Evolutionary conservation across 139 green algal genomes (phyloP), one percentile per base, ranked within the genome.

Genomic region (Yamagishiella unicocca): DNA sequence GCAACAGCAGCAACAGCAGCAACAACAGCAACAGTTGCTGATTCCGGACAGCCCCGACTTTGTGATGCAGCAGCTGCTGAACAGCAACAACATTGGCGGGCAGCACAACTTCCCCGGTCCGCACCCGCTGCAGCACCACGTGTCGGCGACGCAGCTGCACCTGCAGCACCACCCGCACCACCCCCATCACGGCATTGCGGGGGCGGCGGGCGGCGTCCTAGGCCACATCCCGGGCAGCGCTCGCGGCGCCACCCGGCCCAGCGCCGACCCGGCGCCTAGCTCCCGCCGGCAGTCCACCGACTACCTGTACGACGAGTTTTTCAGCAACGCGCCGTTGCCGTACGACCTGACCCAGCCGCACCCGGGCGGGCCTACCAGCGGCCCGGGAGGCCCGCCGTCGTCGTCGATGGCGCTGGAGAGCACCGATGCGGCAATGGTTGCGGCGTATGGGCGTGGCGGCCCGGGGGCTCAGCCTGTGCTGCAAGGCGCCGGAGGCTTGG

Each of bases 231-330:
- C 5, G 19, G 24, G 6, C 58, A n/a, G 6, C 58, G 24, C 58
- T 22, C 27, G 19, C 58, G 58, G 19, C 17, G 58, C 58, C 58
- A 35, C 55, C 7, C 29, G 61, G 7, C 21, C 61, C 79, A 75
- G 79, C 79, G 38, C 12, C 40, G 61, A 72, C 7, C 4, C 27
- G 4, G n/a, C 27, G 24, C 2, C 25, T 21, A 12, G 64, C 64
- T 78, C 64, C 4, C 62, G 64, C 2, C 80, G 80, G 2, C 53
- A 53, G 33, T 77, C 61, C 21, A 78, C 43, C 5, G 80, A 86
- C 21, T 86, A 54, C 43, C 31, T 77, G 61, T 86, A 78, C 43
- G 80, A 86, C 64, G 80, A 86, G 43, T 78, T 78, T 22, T 78
- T 67, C 43, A 78, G 80, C 33, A 86, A 78, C 42, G 42, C 42